These are phyloP conservation scores for Mentha longifolia DNA, from an alignment of 257 asterid genomes.

Conservation along the genomic window DNA sequence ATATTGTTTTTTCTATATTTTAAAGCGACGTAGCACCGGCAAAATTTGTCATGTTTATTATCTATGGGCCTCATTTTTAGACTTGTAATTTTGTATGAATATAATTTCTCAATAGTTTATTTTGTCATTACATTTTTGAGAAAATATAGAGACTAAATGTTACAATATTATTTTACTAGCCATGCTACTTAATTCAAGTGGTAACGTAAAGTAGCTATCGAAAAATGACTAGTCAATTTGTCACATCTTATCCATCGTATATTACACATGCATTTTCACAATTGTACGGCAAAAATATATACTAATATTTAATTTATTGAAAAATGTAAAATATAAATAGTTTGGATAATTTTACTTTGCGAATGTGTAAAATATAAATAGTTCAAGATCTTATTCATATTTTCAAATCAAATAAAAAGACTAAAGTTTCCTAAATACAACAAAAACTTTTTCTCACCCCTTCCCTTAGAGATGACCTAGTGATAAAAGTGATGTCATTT, in stretches of 20 bases:
- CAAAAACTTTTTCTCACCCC: no score
- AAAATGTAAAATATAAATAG: not conserved
- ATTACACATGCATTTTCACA: not conserved
- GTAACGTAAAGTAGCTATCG: conserved; percentile 16
- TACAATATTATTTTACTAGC: not conserved
- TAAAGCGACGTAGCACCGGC: not conserved
- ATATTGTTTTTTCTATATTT: not conserved
- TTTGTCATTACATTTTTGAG: not conserved
- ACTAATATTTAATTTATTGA: not conserved
- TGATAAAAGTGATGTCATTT: no score
- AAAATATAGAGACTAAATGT: not conserved
- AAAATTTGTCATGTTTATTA: conserved; percentile 8
- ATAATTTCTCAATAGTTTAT: not conserved
- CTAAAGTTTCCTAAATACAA: conserved; percentile 4
- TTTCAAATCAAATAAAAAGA: not conserved
- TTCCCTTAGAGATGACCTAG: no score
- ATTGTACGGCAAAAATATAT: not conserved
- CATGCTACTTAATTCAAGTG: conserved; percentile 7
- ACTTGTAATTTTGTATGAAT: not conserved
- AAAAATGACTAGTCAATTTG: conserved; percentile 14
- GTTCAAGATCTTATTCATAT: no score
- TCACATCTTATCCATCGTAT: not conserved
- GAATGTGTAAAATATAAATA: no score
- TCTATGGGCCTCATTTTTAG: not conserved
- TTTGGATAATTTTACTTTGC: not conserved